These are phyloP conservation scores for Cytidiella melzeri DNA, from an alignment of 768 basidiomycete genomes.

Conservation along the genomic window DNA sequence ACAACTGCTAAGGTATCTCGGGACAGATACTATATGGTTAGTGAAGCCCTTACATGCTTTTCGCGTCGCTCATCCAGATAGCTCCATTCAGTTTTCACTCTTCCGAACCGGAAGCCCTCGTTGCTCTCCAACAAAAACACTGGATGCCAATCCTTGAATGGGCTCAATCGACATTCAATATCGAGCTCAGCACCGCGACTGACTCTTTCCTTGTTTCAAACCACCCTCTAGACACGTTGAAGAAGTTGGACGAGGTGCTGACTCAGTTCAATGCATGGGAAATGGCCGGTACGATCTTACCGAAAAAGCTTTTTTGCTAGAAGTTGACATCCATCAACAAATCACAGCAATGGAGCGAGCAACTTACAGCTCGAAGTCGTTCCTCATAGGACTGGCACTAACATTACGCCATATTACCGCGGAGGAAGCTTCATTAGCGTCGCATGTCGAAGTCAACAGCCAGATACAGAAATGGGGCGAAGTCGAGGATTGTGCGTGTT, in stretches of 20 bases:
- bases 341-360: conserved; percentile 81
- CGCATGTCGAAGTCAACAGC: conserved; percentile 90
- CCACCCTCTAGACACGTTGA: conserved; percentile 66
- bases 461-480: conserved; percentile 99
- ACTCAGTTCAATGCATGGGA: conserved; percentile 73
- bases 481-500: conserved; percentile 90
- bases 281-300: conserved; percentile 73
- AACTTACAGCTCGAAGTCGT: conserved; percentile 85
- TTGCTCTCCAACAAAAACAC: conserved; percentile 68
- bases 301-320: conserved; percentile 2
- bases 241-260: conserved; percentile 52
- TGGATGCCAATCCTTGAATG: conserved; percentile 89
- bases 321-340: background rate
- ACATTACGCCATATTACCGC: conserved; percentile 69
- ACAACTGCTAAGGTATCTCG: conserved; percentile 75
- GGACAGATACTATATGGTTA: conserved; percentile 92
- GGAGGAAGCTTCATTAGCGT: conserved; percentile 78
- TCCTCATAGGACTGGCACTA: conserved; percentile 82
- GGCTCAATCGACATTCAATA: conserved; percentile 58
- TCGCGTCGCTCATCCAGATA: conserved; percentile 73
- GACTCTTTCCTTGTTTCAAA: conserved; percentile 63
- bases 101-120: conserved; percentile 68
- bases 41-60: conserved; percentile 46
- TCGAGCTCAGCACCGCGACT: conserved; percentile 59
- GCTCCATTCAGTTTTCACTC: conserved; percentile 66